A percentile compares a stretch with the other conserved stretches of the same genome.
These are phyloP conservation scores for Tulasnella sp. DNA, from an alignment of 768 basidiomycete species.

Conservation along the genomic window DNA sequence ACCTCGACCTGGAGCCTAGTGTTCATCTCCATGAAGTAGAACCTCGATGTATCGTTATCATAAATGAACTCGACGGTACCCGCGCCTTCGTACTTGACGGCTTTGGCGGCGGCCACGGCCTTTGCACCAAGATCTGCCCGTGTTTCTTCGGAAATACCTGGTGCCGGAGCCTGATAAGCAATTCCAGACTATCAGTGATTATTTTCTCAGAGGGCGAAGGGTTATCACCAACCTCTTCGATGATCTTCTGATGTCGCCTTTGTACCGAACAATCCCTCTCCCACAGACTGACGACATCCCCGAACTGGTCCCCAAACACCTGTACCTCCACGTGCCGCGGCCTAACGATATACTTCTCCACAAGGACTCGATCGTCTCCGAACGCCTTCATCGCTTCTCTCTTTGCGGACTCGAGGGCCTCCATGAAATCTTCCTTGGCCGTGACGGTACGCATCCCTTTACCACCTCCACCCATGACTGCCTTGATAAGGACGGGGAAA, in stretches of 20 bases:
- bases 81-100: constrained; percentile 84
- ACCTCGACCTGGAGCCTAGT: constrained; percentile 56
- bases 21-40: constrained; percentile 93
- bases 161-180: constrained; percentile 75
- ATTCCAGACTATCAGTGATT: neutral
- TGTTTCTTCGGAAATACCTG: constrained; percentile 68
- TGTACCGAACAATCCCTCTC: constrained; percentile 91
- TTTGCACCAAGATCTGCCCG: constrained; percentile 73
- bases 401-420: constrained; percentile 76
- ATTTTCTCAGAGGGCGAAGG: neutral
- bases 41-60: constrained; percentile 76
- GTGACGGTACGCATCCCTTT: constrained; percentile 88
- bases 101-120: constrained; percentile 85
- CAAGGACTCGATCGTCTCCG: constrained; percentile 72
- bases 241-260: constrained; percentile 89
- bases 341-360: constrained; percentile 80
- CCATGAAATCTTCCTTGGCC: constrained; percentile 56
- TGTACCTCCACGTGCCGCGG: constrained; percentile 93
- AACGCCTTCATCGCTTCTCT: constrained; percentile 84
- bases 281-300: constrained; percentile 88
- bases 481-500: constrained; percentile 90
- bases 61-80: constrained; percentile 97
- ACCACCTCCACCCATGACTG: constrained; percentile 91
- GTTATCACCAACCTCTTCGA: constrained; percentile 57
- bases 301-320: constrained; percentile 75